Percentiles rank a stretch among this genome's conserved stretches.
Evolutionary conservation across 2,329 filamentous ascomycete genomes (phyloP).

Genomic region (Alternaria consortialis): DNA sequence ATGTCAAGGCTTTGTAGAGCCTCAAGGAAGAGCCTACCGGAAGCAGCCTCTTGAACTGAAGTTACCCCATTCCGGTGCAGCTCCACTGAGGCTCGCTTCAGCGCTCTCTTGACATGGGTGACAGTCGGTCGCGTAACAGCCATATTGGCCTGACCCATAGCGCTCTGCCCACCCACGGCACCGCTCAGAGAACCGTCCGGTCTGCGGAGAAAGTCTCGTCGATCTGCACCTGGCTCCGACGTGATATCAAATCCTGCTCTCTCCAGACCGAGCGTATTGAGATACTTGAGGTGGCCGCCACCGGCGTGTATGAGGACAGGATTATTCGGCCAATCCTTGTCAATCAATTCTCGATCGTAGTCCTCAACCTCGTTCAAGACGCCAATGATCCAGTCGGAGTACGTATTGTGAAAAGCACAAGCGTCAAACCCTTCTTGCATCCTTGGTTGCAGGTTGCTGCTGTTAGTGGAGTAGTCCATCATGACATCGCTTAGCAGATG

Average conservation of each 20-base stretch:
- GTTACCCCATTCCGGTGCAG: constrained; percentile 38
- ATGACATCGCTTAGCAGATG: no score
- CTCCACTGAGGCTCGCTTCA: constrained; percentile 25
- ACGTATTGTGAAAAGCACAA: constrained; percentile 37
- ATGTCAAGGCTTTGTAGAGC: constrained; percentile 34
- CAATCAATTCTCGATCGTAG: no score
- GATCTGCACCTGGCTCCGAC: constrained; percentile 22
- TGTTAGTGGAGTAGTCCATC: constrained; percentile 13
- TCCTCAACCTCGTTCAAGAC: no score
- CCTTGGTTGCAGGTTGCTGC: constrained; percentile 18
- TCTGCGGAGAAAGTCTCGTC: constrained; percentile 27
- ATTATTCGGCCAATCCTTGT: no score
- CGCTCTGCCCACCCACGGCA: constrained; percentile 30
- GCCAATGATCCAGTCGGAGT: constrained; percentile 30
- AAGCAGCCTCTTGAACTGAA: constrained; percentile 38
- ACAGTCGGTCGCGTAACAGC: constrained; percentile 28
- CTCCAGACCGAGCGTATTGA: neutral
- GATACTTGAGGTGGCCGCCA: no score
- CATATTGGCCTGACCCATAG: constrained; percentile 30
- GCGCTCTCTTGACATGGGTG: constrained; percentile 31
- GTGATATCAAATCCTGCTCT: constrained; percentile 31
- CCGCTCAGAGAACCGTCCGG: constrained; percentile 36
- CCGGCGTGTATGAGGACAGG: no score
- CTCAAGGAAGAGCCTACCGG: constrained; percentile 33
- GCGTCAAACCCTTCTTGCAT: constrained; percentile 38